Conservation (phyloP, 2,329 filamentous ascomycete genomes). For the Fusarium redolens region DNA sequence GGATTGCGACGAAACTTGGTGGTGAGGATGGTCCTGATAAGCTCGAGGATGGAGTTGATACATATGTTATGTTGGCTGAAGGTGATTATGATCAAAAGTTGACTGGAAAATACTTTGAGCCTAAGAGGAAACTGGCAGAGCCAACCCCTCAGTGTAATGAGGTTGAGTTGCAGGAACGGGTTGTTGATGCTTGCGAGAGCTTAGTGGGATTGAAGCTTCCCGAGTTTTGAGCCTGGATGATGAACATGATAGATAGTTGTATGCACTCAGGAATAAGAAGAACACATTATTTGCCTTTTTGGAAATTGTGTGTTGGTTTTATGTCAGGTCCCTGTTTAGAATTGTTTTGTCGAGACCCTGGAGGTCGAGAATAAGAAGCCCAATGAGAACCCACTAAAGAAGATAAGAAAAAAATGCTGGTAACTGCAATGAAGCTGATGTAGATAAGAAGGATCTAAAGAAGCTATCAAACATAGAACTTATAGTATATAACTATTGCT, state of each 20-base stretch:
- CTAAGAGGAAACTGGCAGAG: slow-evolving; percentile 21
- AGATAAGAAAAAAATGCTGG: too few relatives aligned
- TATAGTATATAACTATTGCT: rapidly evolving
- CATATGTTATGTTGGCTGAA: slow-evolving; percentile 34
- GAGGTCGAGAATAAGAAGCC: too few relatives aligned
- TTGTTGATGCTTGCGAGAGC: slow-evolving; percentile 27
- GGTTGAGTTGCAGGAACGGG: slow-evolving; percentile 20
- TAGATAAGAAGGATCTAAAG: rapidly evolving
- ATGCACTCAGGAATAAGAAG: rapidly evolving
- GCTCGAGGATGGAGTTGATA: slow-evolving; percentile 34
- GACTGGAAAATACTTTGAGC: slow-evolving; percentile 34
- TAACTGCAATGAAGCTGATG: rapidly evolving
- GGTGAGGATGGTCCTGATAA: slow-evolving; percentile 21
- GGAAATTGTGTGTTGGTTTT: rapidly evolving
- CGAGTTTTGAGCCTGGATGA: rapidly evolving
- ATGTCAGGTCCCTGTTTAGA: too few relatives aligned
- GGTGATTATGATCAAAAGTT: slow-evolving; percentile 33
- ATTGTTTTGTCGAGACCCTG: too few relatives aligned
- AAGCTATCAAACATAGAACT: too few relatives aligned
- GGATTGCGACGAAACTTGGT: slow-evolving; percentile 36
- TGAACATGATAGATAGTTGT: rapidly evolving
- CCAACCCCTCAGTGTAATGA: slow-evolving; percentile 3
- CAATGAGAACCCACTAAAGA: too few relatives aligned
- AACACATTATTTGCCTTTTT: rapidly evolving
- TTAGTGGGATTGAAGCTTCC: slow-evolving; percentile 21